Evolutionary conservation across 2,329 filamentous ascomycete species (phyloP).

Genomic region (Hymenoscyphus albidus): DNA sequence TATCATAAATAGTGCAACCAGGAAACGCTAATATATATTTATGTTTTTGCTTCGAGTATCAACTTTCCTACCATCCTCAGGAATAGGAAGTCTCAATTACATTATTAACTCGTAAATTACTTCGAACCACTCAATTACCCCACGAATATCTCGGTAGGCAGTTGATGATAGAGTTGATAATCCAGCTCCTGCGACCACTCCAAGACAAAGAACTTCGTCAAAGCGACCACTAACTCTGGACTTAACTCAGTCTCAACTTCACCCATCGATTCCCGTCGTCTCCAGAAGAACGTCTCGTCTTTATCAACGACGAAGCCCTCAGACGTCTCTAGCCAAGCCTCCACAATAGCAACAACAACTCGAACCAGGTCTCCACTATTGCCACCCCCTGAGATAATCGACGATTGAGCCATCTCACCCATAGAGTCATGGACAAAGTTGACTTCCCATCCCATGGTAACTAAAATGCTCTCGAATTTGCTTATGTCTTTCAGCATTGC

Average conservation of each 20-base stretch:
- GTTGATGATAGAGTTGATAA: slow-evolving; percentile 37
- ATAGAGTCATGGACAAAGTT: slow-evolving; percentile 31
- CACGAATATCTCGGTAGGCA: slow-evolving; percentile 20
- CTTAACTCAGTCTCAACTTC: not conserved
- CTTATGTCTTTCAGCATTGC: not conserved
- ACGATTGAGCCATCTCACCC: slow-evolving; percentile 31
- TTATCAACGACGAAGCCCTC: not conserved
- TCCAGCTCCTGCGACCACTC: slow-evolving; percentile 38
- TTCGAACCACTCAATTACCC: not conserved
- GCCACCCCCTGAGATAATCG: slow-evolving; percentile 32
- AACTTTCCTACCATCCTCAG: no score
- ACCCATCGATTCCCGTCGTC: no score
- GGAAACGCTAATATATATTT: no score
- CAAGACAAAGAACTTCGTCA: slow-evolving; percentile 36
- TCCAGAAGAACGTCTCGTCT: slow-evolving; percentile 7
- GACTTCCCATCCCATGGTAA: slow-evolving; percentile 29
- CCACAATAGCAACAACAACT: slow-evolving; percentile 32
- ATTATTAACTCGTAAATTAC: no score
- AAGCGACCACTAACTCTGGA: slow-evolving; percentile 17
- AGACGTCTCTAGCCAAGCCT: slow-evolving; percentile 6
- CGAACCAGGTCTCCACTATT: slow-evolving; percentile 35
- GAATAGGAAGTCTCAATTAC: no score
- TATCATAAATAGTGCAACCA: no score
- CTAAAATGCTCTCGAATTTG: not conserved
- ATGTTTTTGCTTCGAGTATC: no score